phyloP scores from a whole-genome alignment of 495 filamentous ascomycete species.

The Aspergillus indologenus region DNA sequence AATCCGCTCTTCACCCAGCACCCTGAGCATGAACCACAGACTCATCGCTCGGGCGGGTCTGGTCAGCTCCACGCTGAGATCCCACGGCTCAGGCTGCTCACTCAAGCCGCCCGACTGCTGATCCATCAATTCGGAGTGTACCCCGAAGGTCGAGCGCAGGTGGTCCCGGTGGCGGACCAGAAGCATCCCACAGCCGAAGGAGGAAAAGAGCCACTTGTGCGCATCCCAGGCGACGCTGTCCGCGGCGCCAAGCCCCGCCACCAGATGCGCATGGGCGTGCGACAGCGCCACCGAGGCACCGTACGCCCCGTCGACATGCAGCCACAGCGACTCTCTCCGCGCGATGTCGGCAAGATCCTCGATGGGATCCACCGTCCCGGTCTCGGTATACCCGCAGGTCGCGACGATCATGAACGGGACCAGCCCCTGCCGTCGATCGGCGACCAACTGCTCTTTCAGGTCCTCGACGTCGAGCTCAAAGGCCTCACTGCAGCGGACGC shows the following conservation, averaged over 20 bases:
- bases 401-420: constrained; percentile 25
- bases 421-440: constrained; percentile 15
- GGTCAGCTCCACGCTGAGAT: constrained; percentile 3
- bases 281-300: constrained; percentile 27
- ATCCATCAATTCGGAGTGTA: not conserved
- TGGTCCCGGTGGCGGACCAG: not conserved
- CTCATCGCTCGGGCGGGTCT: constrained; percentile 10
- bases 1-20: constrained; percentile 1
- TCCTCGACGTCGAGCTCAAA: constrained; percentile 12
- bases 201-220: constrained; percentile 36
- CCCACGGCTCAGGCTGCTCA: not conserved
- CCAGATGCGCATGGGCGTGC: constrained; percentile 1
- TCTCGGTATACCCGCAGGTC: constrained; percentile 28
- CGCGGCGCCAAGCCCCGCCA: constrained; percentile 13
- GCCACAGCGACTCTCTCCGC: constrained; percentile 10
- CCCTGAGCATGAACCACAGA: constrained; percentile 9
- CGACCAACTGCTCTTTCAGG: constrained; percentile 11
- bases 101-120: not conserved
- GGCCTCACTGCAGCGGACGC: constrained; percentile 13
- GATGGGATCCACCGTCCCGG: constrained; percentile 27
- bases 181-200: constrained; percentile 10
- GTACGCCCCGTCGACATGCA: constrained; percentile 27
- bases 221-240: constrained; percentile 31
- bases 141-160: not conserved
- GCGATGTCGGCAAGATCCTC: constrained; percentile 14